Base-by-base conservation (phyloP, 2,329 filamentous ascomycete genomes). In the Venturia effusa region DNA sequence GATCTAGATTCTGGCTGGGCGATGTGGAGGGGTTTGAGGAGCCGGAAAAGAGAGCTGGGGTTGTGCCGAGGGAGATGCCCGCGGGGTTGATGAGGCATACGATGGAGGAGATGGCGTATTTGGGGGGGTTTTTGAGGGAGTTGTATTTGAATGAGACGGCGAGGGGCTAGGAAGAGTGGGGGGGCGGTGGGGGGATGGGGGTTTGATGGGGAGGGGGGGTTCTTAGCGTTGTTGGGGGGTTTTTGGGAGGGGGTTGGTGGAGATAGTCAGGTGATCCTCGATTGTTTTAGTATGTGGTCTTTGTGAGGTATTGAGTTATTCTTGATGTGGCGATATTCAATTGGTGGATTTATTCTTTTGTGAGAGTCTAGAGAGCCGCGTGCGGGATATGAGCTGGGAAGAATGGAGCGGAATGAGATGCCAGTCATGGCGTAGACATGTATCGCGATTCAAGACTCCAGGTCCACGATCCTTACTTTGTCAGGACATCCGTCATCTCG, bases 1-100 rank as follows among this genome's bases (percentile, higher is more conserved):
- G 62, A 27, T 61, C 57, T n/a, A 39, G 67, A 19, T 67, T 66
- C 45, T 66, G 67, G 66, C n/a, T 68, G 8, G 66, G 66, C 19
- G 66, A 67, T 48, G 27, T 67, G 43, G 66, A 65, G 0, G 34
- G n/a, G 19, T 13, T 65, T 11, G 59, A 11, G n/a, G 63, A 62
- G 11, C 59, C 60, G 24, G 27, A 11, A 48, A 24, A 57, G 48
- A 60, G 59, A 11, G 59, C 34, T 6, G 32, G 1, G 1, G 15
- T 10, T 13, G n/a, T 45, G 27, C 37, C 55, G 30, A 24, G 10
- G 22, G 63, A 55, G 19, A 27, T 65, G 55, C 43, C 40, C 10
- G 15, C 19, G 4, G 63, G 63, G 32, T 41, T 65, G 41, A 40
- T 17, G 40, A 64, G 41, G 22, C 63, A 64, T 62, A 59, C 60